phyloP scores from a whole-genome alignment of 208 protist species.

The Acanthamoeba culbertsoni region DNA sequence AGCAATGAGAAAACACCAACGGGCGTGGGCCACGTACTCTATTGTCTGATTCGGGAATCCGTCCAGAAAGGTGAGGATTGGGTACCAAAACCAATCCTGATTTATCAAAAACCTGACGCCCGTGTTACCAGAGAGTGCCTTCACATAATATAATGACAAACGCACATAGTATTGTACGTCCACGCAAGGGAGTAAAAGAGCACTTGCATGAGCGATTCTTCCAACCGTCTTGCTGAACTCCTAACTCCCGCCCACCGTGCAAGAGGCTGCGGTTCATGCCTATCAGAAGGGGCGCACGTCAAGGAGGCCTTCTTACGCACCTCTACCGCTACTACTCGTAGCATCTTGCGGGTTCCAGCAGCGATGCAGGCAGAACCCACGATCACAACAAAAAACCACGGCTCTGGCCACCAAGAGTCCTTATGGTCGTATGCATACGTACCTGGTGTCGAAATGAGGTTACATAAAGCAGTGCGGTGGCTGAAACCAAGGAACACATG shows the following conservation, averaged over 20 bases:
- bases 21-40: not conserved
- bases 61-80: constrained; percentile 20
- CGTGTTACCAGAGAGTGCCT: not conserved
- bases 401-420: not conserved
- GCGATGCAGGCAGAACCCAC: not conserved
- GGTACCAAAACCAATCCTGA: constrained; percentile 43
- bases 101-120: not conserved
- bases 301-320: no score
- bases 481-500: not conserved
- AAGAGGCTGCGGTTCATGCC: not conserved
- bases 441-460: not conserved
- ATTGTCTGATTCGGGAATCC: not conserved
- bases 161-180: not conserved
- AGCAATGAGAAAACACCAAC: not conserved
- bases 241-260: not conserved
- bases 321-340: no score
- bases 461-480: not conserved
- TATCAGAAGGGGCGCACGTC: not conserved
- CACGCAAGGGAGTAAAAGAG: not conserved
- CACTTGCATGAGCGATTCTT: not conserved
- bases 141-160: not conserved
- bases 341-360: no score
- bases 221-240: not conserved
- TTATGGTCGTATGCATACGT: not conserved
- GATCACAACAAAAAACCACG: not conserved